Conservation (phyloP, 805 yeast genomes). For the Wickerhamiella cacticola region DNA sequence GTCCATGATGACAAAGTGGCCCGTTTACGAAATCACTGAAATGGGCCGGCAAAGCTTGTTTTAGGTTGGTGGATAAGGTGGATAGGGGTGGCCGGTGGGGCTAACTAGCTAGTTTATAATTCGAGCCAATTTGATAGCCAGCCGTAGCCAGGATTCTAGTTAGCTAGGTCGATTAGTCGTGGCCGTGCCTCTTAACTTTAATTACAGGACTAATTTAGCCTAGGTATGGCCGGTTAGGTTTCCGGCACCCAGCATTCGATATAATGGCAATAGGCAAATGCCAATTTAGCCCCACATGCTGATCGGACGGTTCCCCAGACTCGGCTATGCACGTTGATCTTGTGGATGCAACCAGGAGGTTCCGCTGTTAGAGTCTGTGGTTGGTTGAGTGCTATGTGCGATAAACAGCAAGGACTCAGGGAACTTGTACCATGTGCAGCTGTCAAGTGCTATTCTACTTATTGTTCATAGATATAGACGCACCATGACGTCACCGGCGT, state of each 20-base stretch:
- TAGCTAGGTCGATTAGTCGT: too few relatives aligned
- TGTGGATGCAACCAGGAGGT: background rate
- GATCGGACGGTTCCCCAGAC: conserved; percentile 1
- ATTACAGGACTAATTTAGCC: too few relatives aligned
- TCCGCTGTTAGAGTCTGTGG: too few relatives aligned
- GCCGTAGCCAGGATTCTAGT: too few relatives aligned
- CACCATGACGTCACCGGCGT: background rate
- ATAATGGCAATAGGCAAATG: too few relatives aligned
- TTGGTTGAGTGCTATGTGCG: too few relatives aligned
- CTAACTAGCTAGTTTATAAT: background rate
- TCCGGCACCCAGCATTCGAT: too few relatives aligned
- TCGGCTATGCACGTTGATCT: conserved; percentile 1
- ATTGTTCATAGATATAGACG: background rate
- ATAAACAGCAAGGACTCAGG: too few relatives aligned
- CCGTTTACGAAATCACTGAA: background rate
- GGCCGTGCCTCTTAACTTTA: too few relatives aligned
- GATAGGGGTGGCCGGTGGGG: background rate
- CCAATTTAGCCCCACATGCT: background rate
- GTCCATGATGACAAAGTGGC: conserved; percentile 13
- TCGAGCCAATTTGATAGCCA: too few relatives aligned
- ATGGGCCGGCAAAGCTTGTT: background rate
- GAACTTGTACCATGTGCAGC: background rate
- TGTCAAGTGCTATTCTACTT: background rate
- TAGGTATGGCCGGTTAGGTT: too few relatives aligned
- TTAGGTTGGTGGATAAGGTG: background rate